Evolutionary conservation across 371 early-diverging fungal genomes (phyloP).

Genomic region (Zopfochytrium polystomum): DNA sequence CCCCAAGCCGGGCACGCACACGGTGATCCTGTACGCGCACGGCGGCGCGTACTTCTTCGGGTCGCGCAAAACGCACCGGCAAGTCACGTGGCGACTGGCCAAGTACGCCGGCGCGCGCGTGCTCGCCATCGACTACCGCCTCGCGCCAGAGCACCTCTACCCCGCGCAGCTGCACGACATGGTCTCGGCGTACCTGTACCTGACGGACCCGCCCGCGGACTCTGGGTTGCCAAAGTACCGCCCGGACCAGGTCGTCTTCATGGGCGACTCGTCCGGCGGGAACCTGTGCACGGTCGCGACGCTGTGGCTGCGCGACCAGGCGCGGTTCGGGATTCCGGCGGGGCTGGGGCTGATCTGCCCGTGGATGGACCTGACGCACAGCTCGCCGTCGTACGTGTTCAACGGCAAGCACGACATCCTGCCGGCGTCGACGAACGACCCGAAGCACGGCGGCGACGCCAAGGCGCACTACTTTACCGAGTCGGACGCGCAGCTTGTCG

Average conservation of each 20-base stretch:
- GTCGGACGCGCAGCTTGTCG: conserved; percentile 4
- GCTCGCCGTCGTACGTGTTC: conserved; percentile 58
- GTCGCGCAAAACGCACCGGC: conserved; percentile 39
- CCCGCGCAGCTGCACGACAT: conserved; percentile 81
- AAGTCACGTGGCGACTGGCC: conserved; percentile 42
- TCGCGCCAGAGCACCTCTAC: conserved; percentile 80
- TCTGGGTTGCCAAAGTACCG: conserved; percentile 39
- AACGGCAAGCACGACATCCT: conserved; percentile 13
- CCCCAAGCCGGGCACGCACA: conserved; percentile 3
- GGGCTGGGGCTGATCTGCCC: conserved; percentile 54
- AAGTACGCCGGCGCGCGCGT: conserved; percentile 39
- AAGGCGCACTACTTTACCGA: background rate
- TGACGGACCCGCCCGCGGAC: conserved; percentile 26
- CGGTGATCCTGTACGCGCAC: conserved; percentile 62
- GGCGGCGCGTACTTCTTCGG: conserved; percentile 69
- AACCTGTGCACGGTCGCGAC: conserved; percentile 32
- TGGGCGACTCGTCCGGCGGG: conserved; percentile 81
- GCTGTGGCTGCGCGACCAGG: conserved; percentile 44
- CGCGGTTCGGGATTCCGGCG: conserved; percentile 42
- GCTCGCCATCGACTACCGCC: conserved; percentile 69
- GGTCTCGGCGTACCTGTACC: conserved; percentile 68
- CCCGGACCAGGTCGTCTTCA: conserved; percentile 2
- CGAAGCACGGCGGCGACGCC: background rate
- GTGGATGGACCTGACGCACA: conserved; percentile 56
- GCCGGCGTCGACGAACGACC: conserved; percentile 1